These are phyloP conservation scores for Phytophthora niederhauseri DNA, from an alignment of 352 stramenopile genomes.

Conservation along the genomic window DNA sequence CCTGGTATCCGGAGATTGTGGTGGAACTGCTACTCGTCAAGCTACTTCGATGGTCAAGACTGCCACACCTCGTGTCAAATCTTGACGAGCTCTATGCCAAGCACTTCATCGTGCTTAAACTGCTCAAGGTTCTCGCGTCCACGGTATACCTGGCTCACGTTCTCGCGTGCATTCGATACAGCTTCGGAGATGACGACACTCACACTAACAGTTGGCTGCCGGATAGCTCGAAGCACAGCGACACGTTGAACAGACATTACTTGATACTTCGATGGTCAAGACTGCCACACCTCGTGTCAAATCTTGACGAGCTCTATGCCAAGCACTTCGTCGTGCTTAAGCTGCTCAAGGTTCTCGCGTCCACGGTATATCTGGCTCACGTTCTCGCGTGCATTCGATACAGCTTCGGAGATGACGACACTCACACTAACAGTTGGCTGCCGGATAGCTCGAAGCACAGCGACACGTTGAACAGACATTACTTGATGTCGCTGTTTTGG, in stretches of 20 bases:
- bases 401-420: constrained; percentile 48
- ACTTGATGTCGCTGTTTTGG: constrained; percentile 61
- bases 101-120: constrained; percentile 54
- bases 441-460: constrained; percentile 19
- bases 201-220: constrained; percentile 57
- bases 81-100: constrained; percentile 66
- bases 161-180: constrained; percentile 53
- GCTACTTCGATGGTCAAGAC: constrained; percentile 42
- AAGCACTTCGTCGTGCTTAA: constrained; percentile 58
- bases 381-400: constrained; percentile 55
- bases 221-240: constrained; percentile 5
- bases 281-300: constrained; percentile 47
- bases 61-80: constrained; percentile 47
- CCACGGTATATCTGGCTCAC: constrained; percentile 55
- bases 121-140: constrained; percentile 47
- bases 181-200: constrained; percentile 50
- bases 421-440: constrained; percentile 54
- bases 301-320: constrained; percentile 63
- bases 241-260: constrained; percentile 31
- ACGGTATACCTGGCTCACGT: constrained; percentile 58
- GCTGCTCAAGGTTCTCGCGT: constrained; percentile 47
- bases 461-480: constrained; percentile 24
- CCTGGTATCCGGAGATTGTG: constrained; percentile 5
- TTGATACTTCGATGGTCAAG: constrained; percentile 37
- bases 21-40: constrained; percentile 39